These are phyloP conservation scores for Withania somnifera DNA, from an alignment of 305 asterid genomes.

Conservation along the genomic window DNA sequence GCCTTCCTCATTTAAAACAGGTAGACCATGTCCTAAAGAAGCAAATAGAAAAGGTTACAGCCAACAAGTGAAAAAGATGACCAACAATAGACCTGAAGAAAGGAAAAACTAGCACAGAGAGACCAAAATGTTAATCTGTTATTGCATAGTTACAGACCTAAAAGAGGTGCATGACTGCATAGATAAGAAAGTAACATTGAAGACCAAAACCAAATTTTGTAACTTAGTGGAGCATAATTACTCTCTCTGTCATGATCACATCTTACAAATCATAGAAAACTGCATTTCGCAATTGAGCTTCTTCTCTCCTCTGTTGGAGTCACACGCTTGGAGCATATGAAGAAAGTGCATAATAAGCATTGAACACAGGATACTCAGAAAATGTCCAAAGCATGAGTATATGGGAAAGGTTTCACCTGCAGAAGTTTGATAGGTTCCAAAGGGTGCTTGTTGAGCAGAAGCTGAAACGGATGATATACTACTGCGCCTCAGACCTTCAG, in stretches of 20 bases:
- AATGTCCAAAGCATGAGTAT: background rate
- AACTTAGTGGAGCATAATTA: background rate
- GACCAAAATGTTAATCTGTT: background rate
- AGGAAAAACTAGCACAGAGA: background rate
- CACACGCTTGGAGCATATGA: background rate
- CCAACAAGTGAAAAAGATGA: background rate
- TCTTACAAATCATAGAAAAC: background rate
- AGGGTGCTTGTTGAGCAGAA: slow-evolving; percentile 62
- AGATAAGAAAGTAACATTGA: background rate
- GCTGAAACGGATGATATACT: slow-evolving; percentile 66
- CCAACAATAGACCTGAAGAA: background rate
- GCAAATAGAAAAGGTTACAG: slow-evolving; percentile 7
- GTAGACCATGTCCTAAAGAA: slow-evolving; percentile 64
- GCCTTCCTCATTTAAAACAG: slow-evolving; percentile 81
- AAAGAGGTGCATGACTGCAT: background rate
- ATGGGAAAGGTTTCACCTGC: slow-evolving; percentile 36
- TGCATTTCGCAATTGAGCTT: background rate
- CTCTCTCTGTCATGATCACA: background rate
- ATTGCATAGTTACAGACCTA: background rate
- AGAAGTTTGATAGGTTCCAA: slow-evolving; percentile 58
- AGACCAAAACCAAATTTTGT: background rate
- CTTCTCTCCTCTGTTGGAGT: background rate
- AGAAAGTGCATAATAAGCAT: background rate
- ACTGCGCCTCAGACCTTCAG: slow-evolving; percentile 85
- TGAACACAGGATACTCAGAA: background rate